Conservation (phyloP, 768 basidiomycete species). For the Tylopilus intermedius region DNA sequence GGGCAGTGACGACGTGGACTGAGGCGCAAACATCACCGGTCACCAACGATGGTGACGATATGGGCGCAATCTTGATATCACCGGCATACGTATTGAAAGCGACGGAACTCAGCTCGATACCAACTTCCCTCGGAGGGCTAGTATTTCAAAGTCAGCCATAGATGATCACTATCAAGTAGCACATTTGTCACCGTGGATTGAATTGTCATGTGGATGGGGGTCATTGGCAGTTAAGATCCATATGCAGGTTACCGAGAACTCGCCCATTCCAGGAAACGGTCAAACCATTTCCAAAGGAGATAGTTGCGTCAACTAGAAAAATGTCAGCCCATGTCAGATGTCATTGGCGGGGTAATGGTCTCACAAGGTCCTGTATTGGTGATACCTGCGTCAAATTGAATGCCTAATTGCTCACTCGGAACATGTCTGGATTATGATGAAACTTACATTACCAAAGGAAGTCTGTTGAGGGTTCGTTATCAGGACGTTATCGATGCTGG, state of each 20-base stretch:
- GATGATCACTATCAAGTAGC: not conserved
- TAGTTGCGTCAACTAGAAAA: no score
- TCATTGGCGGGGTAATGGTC: no score
- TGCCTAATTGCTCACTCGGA: constrained; percentile 31
- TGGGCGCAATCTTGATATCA: constrained; percentile 54
- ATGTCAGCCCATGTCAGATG: no score
- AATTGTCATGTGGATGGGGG: constrained; percentile 62
- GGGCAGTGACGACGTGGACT: constrained; percentile 45
- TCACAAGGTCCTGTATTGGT: constrained; percentile 43
- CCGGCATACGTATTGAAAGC: constrained; percentile 58
- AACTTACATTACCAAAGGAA: constrained; percentile 44
- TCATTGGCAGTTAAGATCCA: constrained; percentile 63
- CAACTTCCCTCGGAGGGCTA: constrained; percentile 66
- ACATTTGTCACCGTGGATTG: constrained; percentile 58
- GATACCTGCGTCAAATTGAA: constrained; percentile 56
- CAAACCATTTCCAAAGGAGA: no score
- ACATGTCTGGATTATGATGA: no score
- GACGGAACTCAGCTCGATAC: constrained; percentile 57
- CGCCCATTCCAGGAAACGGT: no score
- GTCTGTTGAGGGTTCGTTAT: constrained; percentile 55
- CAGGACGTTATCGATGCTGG: constrained; percentile 54
- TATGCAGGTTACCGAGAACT: constrained; percentile 51
- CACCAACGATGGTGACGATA: constrained; percentile 36
- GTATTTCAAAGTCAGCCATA: constrained; percentile 7
- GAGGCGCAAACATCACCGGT: constrained; percentile 50